phyloP scores from a whole-genome alignment of 192 early-diverging fungal genomes.

The Coemansia sp. region DNA sequence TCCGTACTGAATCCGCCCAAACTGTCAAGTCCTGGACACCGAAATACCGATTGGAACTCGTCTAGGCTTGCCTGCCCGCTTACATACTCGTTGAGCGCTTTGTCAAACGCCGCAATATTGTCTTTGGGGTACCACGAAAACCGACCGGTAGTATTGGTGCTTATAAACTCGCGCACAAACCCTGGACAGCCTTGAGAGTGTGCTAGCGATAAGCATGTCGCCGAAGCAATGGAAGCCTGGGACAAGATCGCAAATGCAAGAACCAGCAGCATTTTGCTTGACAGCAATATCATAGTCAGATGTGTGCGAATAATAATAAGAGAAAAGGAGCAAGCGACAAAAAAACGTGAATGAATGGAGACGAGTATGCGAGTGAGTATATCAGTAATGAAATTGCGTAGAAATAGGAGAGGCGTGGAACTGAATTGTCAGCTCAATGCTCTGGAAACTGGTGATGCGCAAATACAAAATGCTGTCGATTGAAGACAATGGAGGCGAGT shows the following conservation, averaged over 20 bases:
- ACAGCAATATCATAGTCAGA: constrained; percentile 1
- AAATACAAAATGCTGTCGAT: not conserved
- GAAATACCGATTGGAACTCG: constrained; percentile 51
- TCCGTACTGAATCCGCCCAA: constrained; percentile 45
- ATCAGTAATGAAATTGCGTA: not conserved
- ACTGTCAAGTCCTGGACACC: constrained; percentile 43
- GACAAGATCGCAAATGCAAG: constrained; percentile 11
- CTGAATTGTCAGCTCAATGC: not conserved
- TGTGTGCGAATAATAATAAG: not conserved
- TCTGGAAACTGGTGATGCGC: not conserved
- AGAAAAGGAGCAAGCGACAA: not conserved
- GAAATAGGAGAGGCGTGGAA: not conserved
- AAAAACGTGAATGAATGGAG: no score
- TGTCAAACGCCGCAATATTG: constrained; percentile 44
- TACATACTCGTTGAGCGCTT: constrained; percentile 48
- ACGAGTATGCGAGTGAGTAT: not conserved
- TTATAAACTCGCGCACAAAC: constrained; percentile 39
- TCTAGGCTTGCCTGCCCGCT: constrained; percentile 39
- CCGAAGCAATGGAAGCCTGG: not conserved
- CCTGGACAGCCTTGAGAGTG: constrained; percentile 49
- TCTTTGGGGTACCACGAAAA: constrained; percentile 50
- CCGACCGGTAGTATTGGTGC: constrained; percentile 42
- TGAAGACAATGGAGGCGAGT: not conserved
- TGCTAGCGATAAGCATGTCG: constrained; percentile 36
- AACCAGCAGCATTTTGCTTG: constrained; percentile 8